Base-by-base conservation (phyloP, 2,329 filamentous ascomycete species). In the Daldinia sp. region DNA sequence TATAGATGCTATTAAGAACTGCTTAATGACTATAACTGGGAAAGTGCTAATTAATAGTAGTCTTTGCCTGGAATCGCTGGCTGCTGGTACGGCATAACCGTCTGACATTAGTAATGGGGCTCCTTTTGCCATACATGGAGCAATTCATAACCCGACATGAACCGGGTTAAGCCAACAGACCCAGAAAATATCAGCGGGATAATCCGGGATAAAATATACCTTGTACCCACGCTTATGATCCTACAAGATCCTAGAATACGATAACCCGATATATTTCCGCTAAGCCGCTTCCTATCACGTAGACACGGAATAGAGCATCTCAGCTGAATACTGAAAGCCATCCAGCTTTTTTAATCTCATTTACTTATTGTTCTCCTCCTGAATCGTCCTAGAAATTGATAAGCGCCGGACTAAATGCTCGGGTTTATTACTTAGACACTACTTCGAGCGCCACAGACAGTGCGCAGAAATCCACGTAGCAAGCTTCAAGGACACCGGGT, bases 211-310 rank as follows among this genome's bases (percentile, higher is more conserved):
- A 66, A 25, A 17, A 3, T 4, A 8, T 41, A 15, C 21, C 17
- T 19, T 13, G 13, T 23, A 27, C 29, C 2, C 8, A 21, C 35
- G 11, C 1, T 19, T n/a, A 47, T n/a, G 15, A 15, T 27, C 13
- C 3, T 4, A 6, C 17, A n/a, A 25, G 4, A 21, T 6, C 11
- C 5, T 27, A 17, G 2, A 8, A 27, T 37, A 34, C 29, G 13
- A n/a, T 29, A 64, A 58, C 62, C 62, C 62, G 62, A 43, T 2
- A 4, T 62, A 64, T 54, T 52, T 3, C 50, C 58, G 48, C 35
- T 41, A 47, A 58, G 19, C 56, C 34, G 29, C 29, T 17, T 52
- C 29, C 45, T 61, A 64, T 35, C 50, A 41, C 39, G 52, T 7
- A 17, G n/a, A 10, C 32, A 29, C 32, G 29, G 19, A 45, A 37